Conservation (phyloP, 2,329 filamentous ascomycete genomes). For the Alternaria angustiovoidea region DNA sequence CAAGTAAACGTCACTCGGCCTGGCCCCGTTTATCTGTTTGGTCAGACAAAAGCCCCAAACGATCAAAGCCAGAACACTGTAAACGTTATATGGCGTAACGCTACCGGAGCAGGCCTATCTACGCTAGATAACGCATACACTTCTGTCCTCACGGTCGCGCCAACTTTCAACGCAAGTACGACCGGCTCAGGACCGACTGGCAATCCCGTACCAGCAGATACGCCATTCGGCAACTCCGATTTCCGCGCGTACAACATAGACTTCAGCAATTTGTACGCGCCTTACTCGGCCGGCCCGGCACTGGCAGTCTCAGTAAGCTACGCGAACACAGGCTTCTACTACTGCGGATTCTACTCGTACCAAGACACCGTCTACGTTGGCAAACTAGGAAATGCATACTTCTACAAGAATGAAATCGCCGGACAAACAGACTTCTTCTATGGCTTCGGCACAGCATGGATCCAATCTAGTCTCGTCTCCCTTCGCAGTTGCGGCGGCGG, state of each 20-base stretch:
- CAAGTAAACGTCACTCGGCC: constrained; percentile 71
- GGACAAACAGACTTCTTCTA: constrained; percentile 75
- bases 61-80: constrained; percentile 61
- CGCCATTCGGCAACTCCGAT: constrained; percentile 69
- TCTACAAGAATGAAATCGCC: constrained; percentile 67
- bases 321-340: constrained; percentile 73
- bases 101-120: constrained; percentile 57
- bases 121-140: constrained; percentile 69
- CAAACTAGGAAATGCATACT: constrained; percentile 72
- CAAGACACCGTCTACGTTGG: constrained; percentile 75
- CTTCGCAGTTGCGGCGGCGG: constrained; percentile 71
- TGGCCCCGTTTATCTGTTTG: constrained; percentile 68
- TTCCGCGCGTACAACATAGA: constrained; percentile 74
- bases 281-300: constrained; percentile 63
- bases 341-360: constrained; percentile 71
- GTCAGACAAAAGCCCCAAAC: constrained; percentile 61
- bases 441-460: constrained; percentile 71
- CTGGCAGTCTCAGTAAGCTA: constrained; percentile 68
- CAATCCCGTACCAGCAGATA: constrained; percentile 65
- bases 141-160: constrained; percentile 68
- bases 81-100: constrained; percentile 66
- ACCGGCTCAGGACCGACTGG: constrained; percentile 70
- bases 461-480: constrained; percentile 62
- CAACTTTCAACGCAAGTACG: constrained; percentile 68
- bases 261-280: constrained; percentile 67